Base-by-base conservation (phyloP, 495 filamentous ascomycete genomes). In the Tuber magnatum region DNA sequence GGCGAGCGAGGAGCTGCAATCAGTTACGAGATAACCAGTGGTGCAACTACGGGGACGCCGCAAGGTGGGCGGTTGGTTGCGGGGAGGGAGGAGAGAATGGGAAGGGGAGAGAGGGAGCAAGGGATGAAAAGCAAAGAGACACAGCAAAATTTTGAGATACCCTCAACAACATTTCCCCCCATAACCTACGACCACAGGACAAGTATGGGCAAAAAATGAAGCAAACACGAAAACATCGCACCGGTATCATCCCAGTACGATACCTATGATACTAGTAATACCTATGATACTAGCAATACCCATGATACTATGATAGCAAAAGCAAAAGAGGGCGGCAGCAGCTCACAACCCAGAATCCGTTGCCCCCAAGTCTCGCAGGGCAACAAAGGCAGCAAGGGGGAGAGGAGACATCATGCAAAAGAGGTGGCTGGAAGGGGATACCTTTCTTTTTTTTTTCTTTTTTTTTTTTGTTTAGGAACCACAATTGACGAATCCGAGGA, bases 171-270 rank as follows among this genome's bases (percentile, higher is more conserved):
- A 39, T 46, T 35, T 61, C 68, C 28, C 56, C 32, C 42, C 71
- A 39, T 51, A 73, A 46, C 56, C 35, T 73, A 39, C 3, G n/a
- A 73, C 18, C 48, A 65, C 20, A 35, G n/a, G 32, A 2, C n/a
- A 44, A 51, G n/a, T 46, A 20, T 28, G 22, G 18, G 7, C 9
- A 41, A 43, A 71, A 40, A 71, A 77, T 65, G n/a, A 76, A 42
- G 73, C 65, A 69, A 69, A 69, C 73, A n/a, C 32, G 18, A 40
- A 42, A 61, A 74, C 39, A 44, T 74, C 43, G 35, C 74, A 44
- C 2, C 18, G 18, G 16, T 44, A 44, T 44, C 24, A 48, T 48
- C 14, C 8, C 46, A n/a, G 7, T 7, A 40, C 7, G 39, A 40
- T 40, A 40, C 39, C 2, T 40, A 40, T 40, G 3, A 40, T 40